Percentiles rank a stretch among this genome's conserved stretches.
phyloP scores from a whole-genome alignment of 2,329 filamentous ascomycete species.

The Pseudogymnoascus sp. region DNA sequence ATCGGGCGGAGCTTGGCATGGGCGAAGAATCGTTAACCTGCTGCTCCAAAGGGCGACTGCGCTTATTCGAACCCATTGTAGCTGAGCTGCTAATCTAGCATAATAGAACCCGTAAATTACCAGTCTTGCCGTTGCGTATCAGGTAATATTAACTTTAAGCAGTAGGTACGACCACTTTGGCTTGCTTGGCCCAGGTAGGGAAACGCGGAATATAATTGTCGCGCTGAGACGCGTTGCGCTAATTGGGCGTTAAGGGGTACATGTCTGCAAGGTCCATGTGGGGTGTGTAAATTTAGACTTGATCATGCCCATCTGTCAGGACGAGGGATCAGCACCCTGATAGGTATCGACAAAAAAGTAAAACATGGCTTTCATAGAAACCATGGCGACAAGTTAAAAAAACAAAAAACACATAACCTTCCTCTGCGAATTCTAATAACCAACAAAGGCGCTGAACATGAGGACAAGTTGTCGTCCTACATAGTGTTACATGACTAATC shows the following conservation, averaged over 20 bases:
- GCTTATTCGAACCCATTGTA: neutral
- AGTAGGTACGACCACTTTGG: neutral
- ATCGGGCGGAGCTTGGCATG: neutral
- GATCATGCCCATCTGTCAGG: neutral
- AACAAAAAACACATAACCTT: neutral
- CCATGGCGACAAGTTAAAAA: neutral
- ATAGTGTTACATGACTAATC: neutral
- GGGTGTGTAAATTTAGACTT: neutral
- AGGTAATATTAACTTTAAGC: neutral
- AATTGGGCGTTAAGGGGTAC: conserved; percentile 2
- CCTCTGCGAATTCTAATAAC: neutral
- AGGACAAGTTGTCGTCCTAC: neutral
- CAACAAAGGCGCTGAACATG: neutral
- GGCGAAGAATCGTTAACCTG: conserved; percentile 2
- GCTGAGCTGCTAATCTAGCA: neutral
- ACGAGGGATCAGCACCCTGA: neutral
- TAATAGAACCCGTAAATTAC: neutral
- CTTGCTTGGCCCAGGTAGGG: neutral
- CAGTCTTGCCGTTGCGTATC: neutral
- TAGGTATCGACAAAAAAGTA: neutral
- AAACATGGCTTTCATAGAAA: neutral
- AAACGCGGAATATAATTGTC: neutral
- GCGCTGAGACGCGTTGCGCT: conserved; percentile 1
- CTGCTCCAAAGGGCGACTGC: conserved; percentile 1
- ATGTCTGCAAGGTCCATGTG: neutral